Percentiles rank a stretch among this genome's conserved stretches.
phyloP scores from a whole-genome alignment of 2,329 filamentous ascomycete species.

The Tolypocladium inflatum region DNA sequence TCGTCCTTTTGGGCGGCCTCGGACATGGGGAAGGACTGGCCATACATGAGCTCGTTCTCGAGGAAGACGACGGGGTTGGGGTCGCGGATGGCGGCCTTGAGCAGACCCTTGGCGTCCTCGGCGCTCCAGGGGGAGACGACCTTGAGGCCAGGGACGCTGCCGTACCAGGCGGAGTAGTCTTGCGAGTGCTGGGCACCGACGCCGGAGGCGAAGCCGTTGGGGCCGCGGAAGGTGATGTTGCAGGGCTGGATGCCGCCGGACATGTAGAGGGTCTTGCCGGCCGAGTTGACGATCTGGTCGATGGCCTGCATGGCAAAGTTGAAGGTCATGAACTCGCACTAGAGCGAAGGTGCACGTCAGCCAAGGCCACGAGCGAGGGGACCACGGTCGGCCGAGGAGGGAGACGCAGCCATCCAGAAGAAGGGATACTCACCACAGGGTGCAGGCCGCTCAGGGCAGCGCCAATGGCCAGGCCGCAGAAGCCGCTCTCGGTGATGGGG shows the following conservation, averaged over 20 bases:
- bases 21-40: slow-evolving; percentile 92
- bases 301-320: slow-evolving; percentile 99
- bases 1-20: slow-evolving; percentile 92
- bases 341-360: background rate
- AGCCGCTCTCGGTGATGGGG: slow-evolving; percentile 96
- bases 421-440: slow-evolving; percentile 65
- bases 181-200: slow-evolving; percentile 97
- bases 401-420: background rate
- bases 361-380: background rate
- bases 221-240: slow-evolving; percentile 98
- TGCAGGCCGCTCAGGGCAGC: slow-evolving; percentile 90
- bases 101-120: slow-evolving; percentile 94
- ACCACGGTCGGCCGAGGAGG: background rate
- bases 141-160: slow-evolving; percentile 94
- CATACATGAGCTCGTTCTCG: slow-evolving; percentile 88
- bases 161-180: slow-evolving; percentile 98
- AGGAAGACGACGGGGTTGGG: slow-evolving; percentile 92
- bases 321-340: slow-evolving; percentile 99
- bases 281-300: slow-evolving; percentile 99
- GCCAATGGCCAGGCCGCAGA: slow-evolving; percentile 86
- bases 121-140: slow-evolving; percentile 93
- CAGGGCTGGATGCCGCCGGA: slow-evolving; percentile 98
- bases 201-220: slow-evolving; percentile 94
- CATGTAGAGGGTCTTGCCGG: slow-evolving; percentile 99
- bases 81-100: slow-evolving; percentile 97